Conservation (phyloP, 495 filamentous ascomycete genomes). For the Daldinia concentrica region DNA sequence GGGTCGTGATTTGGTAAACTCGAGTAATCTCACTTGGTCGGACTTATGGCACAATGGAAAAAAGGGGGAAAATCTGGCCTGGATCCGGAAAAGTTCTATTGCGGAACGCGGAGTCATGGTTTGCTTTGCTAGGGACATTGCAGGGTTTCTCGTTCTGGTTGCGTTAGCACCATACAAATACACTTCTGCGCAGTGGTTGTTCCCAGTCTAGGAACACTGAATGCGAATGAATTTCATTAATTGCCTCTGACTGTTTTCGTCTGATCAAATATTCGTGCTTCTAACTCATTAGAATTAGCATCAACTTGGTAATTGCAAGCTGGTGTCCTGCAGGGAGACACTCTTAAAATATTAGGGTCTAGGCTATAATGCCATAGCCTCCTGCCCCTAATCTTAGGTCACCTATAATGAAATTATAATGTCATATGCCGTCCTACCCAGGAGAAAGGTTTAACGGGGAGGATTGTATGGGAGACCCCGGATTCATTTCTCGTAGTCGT, state of each 20-base stretch:
- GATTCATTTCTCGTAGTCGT: too few species aligned
- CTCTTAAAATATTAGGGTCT: too few species aligned
- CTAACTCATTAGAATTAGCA: background rate
- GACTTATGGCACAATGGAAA: constrained; percentile 22
- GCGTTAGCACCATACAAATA: constrained; percentile 18
- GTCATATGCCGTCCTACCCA: too few species aligned
- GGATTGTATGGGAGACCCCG: too few species aligned
- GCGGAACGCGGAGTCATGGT: constrained; percentile 38
- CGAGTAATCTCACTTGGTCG: constrained; percentile 35
- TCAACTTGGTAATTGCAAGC: background rate
- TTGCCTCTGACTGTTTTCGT: background rate
- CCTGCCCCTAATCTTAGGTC: too few species aligned
- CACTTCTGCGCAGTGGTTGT: constrained; percentile 4
- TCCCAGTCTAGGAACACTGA: constrained; percentile 13
- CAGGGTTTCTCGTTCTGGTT: constrained; percentile 20
- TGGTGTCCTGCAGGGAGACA: too few species aligned
- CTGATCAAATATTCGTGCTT: background rate
- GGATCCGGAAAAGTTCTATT: constrained; percentile 31
- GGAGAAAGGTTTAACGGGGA: too few species aligned
- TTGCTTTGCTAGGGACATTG: constrained; percentile 38
- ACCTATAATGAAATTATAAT: too few species aligned
- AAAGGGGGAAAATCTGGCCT: constrained; percentile 22
- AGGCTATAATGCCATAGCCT: too few species aligned
- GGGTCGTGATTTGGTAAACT: constrained; percentile 31
- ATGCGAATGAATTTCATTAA: constrained; percentile 25